Evolutionary conservation across 495 filamentous ascomycete genomes (phyloP).

Genomic region (Tuber borchii): DNA sequence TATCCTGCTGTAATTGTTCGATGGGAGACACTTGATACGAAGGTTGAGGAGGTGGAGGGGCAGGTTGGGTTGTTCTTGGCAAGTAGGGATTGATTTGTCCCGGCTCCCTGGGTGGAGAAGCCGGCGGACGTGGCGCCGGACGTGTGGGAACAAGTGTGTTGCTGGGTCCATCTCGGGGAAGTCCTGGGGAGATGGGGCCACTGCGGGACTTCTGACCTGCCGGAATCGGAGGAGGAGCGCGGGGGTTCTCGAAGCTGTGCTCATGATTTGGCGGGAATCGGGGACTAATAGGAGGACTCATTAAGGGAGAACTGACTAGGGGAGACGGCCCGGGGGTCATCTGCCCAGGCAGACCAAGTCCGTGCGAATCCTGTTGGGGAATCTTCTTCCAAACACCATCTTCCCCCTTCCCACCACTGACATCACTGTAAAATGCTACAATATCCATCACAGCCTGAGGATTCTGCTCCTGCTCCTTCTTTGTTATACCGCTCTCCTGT

Average conservation of each 20-base stretch:
- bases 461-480: slow-evolving; percentile 91
- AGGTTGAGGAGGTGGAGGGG: slow-evolving; percentile 43
- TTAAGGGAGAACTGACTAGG: slow-evolving; percentile 55
- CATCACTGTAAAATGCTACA: slow-evolving; percentile 93
- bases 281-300: slow-evolving; percentile 81
- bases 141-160: slow-evolving; percentile 57
- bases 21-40: slow-evolving; percentile 30
- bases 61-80: slow-evolving; percentile 21
- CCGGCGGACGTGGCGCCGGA: slow-evolving; percentile 61
- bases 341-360: slow-evolving; percentile 30
- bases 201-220: slow-evolving; percentile 26
- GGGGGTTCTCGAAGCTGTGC: slow-evolving; percentile 93
- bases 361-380: slow-evolving; percentile 52
- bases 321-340: slow-evolving; percentile 44
- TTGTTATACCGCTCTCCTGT: slow-evolving; percentile 90
- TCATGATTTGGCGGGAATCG: slow-evolving; percentile 86
- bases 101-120: slow-evolving; percentile 32
- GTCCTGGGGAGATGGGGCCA: slow-evolving; percentile 24
- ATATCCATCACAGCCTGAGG: slow-evolving; percentile 92
- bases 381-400: slow-evolving; percentile 95
- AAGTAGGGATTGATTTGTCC: slow-evolving; percentile 19
- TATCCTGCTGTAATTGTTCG: slow-evolving; percentile 39
- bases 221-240: slow-evolving; percentile 86
- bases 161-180: slow-evolving; percentile 43
- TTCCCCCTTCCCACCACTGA: slow-evolving; percentile 66